Evolutionary conservation across 805 yeast genomes (phyloP).

Genomic region (Pichia sporocuriosa): DNA sequence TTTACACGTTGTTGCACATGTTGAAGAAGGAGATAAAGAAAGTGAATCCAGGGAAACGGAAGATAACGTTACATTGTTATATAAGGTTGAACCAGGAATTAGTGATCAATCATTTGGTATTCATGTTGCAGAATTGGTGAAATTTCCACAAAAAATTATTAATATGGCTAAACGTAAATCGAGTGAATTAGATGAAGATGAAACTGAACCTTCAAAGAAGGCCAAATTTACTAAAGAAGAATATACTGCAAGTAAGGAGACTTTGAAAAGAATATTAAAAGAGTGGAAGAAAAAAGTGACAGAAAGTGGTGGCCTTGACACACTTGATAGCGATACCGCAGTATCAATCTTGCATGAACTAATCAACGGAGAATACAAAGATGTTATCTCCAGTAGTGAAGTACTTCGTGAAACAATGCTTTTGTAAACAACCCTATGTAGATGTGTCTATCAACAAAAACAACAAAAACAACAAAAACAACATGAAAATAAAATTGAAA

Average conservation of each 20-base stretch:
- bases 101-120: conserved; percentile 96
- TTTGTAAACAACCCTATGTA: conserved; percentile 9
- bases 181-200: conserved; percentile 66
- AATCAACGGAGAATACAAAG: conserved; percentile 2
- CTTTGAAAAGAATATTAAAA: conserved; percentile 42
- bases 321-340: conserved; percentile 34
- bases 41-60: conserved; percentile 29
- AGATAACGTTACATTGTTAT: conserved; percentile 77
- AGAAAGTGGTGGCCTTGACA: conserved; percentile 37
- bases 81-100: conserved; percentile 94
- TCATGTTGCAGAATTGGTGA: conserved; percentile 93
- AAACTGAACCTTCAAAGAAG: conserved; percentile 41
- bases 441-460: too few relatives aligned
- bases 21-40: conserved; percentile 39
- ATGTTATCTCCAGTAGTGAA: background rate
- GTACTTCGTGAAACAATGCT: conserved; percentile 23
- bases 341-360: conserved; percentile 7
- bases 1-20: conserved; percentile 89
- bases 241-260: conserved; percentile 46
- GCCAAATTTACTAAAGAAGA: conserved; percentile 48
- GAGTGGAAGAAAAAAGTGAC: conserved; percentile 47
- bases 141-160: conserved; percentile 84
- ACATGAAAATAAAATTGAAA: too few relatives aligned
- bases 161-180: conserved; percentile 96
- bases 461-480: background rate